Conservation (phyloP, 2,329 filamentous ascomycete genomes). For the Exophiala bonariae region DNA sequence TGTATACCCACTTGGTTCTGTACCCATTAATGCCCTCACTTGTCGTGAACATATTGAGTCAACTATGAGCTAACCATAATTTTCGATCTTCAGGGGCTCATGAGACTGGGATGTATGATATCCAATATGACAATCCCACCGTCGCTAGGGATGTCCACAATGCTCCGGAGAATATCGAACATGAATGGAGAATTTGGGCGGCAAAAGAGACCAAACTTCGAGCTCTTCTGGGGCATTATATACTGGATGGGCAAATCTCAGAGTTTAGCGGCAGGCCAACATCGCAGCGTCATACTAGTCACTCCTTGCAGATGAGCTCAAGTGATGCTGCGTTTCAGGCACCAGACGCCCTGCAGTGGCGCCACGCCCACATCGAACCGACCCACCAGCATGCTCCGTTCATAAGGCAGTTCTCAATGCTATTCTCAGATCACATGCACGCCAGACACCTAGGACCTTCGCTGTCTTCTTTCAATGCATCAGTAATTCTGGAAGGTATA, state of each 20-base stretch:
- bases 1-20: no score
- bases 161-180: slow-evolving; percentile 35
- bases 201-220: slow-evolving; percentile 47
- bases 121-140: slow-evolving; percentile 35
- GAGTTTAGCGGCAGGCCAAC: slow-evolving; percentile 44
- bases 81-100: slow-evolving; percentile 38
- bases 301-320: slow-evolving; percentile 40
- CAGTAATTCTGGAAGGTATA: slow-evolving; percentile 41
- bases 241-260: slow-evolving; percentile 45
- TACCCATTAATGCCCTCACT: no score
- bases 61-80: no score
- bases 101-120: slow-evolving; percentile 46
- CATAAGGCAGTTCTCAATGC: slow-evolving; percentile 37
- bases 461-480: slow-evolving; percentile 7
- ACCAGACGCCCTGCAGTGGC: slow-evolving; percentile 41
- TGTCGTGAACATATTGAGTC: no score
- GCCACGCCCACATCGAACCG: slow-evolving; percentile 32
- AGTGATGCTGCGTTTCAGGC: slow-evolving; percentile 44
- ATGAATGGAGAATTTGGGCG: slow-evolving; percentile 44
- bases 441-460: slow-evolving; percentile 6
- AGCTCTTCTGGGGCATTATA: slow-evolving; percentile 45
- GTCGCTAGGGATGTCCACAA: slow-evolving; percentile 32
- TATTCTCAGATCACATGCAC: slow-evolving; percentile 41
- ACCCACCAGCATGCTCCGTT: not conserved
- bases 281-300: slow-evolving; percentile 44